These are phyloP conservation scores for Podospora anserina DNA, from an alignment of 495 filamentous ascomycete genomes.

Conservation along the genomic window DNA sequence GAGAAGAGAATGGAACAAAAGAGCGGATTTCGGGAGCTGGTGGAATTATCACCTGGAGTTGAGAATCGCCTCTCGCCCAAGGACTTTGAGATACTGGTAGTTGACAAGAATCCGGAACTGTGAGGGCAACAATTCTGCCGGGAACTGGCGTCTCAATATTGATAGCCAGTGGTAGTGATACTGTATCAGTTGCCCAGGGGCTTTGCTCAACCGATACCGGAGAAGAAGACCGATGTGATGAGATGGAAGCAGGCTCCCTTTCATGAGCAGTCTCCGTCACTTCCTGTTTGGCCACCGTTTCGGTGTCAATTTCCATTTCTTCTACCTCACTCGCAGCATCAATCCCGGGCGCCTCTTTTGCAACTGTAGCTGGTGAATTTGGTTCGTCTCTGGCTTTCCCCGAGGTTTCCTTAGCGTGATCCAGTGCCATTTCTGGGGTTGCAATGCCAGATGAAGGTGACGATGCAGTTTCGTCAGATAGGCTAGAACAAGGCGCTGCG, in stretches of 20 bases:
- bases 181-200: constrained; percentile 24
- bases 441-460: neutral
- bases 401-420: neutral
- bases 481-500: neutral
- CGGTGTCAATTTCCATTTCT: neutral
- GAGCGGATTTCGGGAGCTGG: constrained; percentile 9
- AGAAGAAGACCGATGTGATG: neutral
- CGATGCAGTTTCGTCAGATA: neutral
- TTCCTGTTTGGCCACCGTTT: neutral
- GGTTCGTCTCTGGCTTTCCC: neutral
- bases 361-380: neutral
- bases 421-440: neutral
- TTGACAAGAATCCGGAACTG: neutral
- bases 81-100: constrained; percentile 12
- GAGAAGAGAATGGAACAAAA: constrained; percentile 22
- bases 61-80: constrained; percentile 20
- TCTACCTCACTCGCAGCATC: constrained; percentile 12
- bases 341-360: neutral
- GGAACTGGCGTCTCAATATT: neutral
- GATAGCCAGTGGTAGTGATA: constrained; percentile 4
- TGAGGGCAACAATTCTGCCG: neutral
- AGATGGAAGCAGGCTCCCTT: neutral
- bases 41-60: neutral
- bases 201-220: constrained; percentile 16
- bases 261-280: neutral